These are phyloP conservation scores for Fusarium praegraminearum DNA, from an alignment of 2,329 filamentous ascomycete genomes.

Conservation along the genomic window DNA sequence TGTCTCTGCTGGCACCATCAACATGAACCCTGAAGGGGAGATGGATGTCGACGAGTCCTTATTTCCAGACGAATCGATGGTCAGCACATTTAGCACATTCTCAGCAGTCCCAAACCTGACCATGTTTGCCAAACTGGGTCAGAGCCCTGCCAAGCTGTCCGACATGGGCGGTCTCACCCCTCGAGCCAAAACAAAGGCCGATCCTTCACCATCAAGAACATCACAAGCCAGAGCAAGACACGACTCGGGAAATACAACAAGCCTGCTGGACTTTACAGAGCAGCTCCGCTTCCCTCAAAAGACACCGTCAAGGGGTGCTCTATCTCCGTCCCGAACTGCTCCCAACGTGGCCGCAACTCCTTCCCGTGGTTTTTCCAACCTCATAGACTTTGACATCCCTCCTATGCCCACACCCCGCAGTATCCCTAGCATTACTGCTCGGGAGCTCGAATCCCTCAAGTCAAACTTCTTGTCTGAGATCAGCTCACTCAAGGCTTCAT, in stretches of 20 bases:
- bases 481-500: conserved; percentile 89
- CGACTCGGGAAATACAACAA: conserved; percentile 74
- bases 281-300: conserved; percentile 66
- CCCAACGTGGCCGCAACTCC: conserved; percentile 58
- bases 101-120: conserved; percentile 92
- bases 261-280: conserved; percentile 90
- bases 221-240: conserved; percentile 51
- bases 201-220: conserved; percentile 53
- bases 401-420: conserved; percentile 92
- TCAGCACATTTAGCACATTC: conserved; percentile 89
- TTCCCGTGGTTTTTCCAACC: conserved; percentile 69
- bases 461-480: conserved; percentile 93
- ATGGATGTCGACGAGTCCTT: conserved; percentile 53
- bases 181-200: conserved; percentile 50
- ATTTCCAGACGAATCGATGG: conserved; percentile 76
- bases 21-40: conserved; percentile 44
- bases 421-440: conserved; percentile 88
- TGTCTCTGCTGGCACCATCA: conserved; percentile 42
- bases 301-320: conserved; percentile 59
- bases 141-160: conserved; percentile 69
- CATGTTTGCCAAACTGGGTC: conserved; percentile 79
- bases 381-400: conserved; percentile 86
- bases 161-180: conserved; percentile 55
- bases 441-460: conserved; percentile 93
- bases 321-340: conserved; percentile 51